phyloP scores from a whole-genome alignment of 169 alveolate species.

The Plasmodium inui region DNA sequence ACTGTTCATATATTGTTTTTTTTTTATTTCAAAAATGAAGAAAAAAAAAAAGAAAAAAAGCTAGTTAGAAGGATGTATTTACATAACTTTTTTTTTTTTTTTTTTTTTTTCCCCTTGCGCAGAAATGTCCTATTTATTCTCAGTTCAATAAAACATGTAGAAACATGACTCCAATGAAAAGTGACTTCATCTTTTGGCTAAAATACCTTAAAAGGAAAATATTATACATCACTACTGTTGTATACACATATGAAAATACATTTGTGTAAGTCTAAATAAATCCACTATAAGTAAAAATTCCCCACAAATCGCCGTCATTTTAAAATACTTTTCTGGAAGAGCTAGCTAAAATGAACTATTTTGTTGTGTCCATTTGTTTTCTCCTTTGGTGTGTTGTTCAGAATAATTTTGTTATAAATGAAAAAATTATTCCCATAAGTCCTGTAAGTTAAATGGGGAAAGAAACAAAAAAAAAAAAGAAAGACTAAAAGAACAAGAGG shows the following conservation, averaged over 20 bases:
- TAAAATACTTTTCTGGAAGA: neutral
- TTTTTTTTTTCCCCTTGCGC: neutral
- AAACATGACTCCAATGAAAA: neutral
- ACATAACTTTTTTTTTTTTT: conserved; percentile 29
- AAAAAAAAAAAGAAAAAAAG: conserved; percentile 31
- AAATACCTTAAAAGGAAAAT: neutral
- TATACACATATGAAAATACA: neutral
- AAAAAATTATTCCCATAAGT: conserved; percentile 69
- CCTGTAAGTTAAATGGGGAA: conserved; percentile 40
- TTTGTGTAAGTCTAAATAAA: neutral
- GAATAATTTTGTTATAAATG: conserved; percentile 66
- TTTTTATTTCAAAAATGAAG: neutral
- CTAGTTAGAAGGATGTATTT: conserved; percentile 47
- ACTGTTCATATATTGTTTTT: neutral
- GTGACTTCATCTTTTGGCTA: neutral
- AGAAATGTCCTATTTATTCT: neutral
- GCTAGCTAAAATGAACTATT: conserved; percentile 48
- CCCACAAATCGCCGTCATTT: neutral
- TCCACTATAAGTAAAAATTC: neutral
- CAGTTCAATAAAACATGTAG: neutral
- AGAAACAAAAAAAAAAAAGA: neutral
- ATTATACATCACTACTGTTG: neutral
- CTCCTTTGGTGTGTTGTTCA: conserved; percentile 38
- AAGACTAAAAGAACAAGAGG: neutral
- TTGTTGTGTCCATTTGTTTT: conserved; percentile 29